Evolutionary conservation across 176 grass and related monocot genomes (phyloP).

Genomic region (Zea luxurians): DNA sequence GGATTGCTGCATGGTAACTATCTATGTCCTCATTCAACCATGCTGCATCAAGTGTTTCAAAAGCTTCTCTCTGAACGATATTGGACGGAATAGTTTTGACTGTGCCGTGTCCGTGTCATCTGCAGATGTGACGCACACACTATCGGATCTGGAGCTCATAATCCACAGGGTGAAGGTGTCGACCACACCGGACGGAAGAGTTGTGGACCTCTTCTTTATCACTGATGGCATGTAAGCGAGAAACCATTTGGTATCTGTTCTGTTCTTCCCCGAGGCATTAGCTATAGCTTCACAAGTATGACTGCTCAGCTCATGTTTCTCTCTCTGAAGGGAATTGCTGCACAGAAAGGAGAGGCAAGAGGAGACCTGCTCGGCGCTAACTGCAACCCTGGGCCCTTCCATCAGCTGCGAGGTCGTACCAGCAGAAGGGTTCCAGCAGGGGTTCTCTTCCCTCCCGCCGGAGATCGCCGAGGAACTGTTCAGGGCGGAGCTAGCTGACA

Average conservation of each 20-base stretch:
- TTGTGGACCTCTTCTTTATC: conserved; percentile 86
- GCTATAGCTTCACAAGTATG: background rate
- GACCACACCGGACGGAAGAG: conserved; percentile 74
- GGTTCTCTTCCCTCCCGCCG: conserved; percentile 81
- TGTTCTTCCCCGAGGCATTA: no score
- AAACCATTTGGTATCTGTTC: no score
- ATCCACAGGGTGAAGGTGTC: conserved; percentile 95
- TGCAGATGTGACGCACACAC: conserved; percentile 76
- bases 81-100: no score
- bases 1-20: conserved; percentile 81
- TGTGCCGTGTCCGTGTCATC: background rate
- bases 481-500: conserved; percentile 61
- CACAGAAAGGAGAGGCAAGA: conserved; percentile 78
- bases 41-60: background rate
- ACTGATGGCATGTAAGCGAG: conserved; percentile 70
- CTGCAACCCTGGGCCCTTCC: conserved; percentile 52
- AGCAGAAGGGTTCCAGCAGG: conserved; percentile 80
- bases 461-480: conserved; percentile 67
- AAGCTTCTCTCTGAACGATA: no score
- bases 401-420: conserved; percentile 68
- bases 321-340: conserved; percentile 71
- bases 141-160: conserved; percentile 77
- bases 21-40: background rate
- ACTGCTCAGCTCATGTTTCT: conserved; percentile 18
- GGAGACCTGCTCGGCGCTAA: conserved; percentile 58